Evolutionary conservation across 257 asterid genomes (phyloP).

Genomic region (Scutellaria barbata): DNA sequence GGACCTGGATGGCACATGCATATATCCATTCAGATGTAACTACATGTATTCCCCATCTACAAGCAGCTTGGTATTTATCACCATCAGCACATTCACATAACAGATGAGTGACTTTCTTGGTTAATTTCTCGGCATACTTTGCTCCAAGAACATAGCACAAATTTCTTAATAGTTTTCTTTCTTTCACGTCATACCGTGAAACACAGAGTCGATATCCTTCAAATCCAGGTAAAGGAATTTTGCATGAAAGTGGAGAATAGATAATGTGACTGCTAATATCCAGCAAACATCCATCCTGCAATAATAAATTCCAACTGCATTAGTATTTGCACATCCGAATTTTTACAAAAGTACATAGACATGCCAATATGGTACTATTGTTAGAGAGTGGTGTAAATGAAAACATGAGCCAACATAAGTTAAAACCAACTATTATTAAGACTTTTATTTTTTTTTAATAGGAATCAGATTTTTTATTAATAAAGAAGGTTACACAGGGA

Average conservation of each 20-base stretch:
- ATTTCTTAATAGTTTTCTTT: conserved; percentile 72
- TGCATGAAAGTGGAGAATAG: conserved; percentile 91
- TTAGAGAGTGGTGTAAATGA: conserved; percentile 21
- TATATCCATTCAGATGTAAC: conserved; percentile 88
- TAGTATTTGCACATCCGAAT: conserved; percentile 34
- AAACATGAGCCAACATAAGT: conserved; percentile 17
- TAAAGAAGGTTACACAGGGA: too few relatives aligned
- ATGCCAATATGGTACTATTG: conserved; percentile 7
- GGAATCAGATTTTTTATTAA: too few relatives aligned
- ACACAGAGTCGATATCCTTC: conserved; percentile 73
- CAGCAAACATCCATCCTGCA: conserved; percentile 82
- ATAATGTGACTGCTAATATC: conserved; percentile 84
- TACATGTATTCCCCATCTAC: conserved; percentile 73
- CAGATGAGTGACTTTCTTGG: conserved; percentile 78
- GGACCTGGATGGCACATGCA: conserved; percentile 82
- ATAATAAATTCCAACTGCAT: conserved; percentile 38
- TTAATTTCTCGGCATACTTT: conserved; percentile 65
- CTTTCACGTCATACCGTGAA: conserved; percentile 80
- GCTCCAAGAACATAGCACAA: conserved; percentile 82
- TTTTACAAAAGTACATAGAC: conserved; percentile 17
- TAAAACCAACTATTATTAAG: conserved; percentile 1
- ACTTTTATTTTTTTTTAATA: not conserved
- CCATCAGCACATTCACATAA: conserved; percentile 79
- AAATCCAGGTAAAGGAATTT: conserved; percentile 79
- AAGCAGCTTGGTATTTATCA: conserved; percentile 80